Percentiles rank a stretch among this genome's conserved stretches.
These are phyloP conservation scores for Rhizophagus clarus DNA, from an alignment of 192 early-diverging fungal genomes.

Conservation along the genomic window DNA sequence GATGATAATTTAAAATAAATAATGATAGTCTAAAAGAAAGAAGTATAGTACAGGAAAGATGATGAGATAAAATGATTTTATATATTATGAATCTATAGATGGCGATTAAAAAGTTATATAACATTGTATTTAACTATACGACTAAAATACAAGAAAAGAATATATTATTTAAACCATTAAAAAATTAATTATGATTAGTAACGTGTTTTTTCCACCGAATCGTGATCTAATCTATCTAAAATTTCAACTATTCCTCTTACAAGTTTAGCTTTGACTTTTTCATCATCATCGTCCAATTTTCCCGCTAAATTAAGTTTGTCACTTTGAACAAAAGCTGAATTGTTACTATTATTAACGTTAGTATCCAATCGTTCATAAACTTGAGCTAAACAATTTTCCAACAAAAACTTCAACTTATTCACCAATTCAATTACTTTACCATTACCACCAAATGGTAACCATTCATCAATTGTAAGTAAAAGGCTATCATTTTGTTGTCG, in stretches of 20 bases:
- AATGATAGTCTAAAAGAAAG: not conserved
- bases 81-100: too few relatives aligned
- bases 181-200: not conserved
- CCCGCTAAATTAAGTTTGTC: not conserved
- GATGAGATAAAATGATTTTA: too few relatives aligned
- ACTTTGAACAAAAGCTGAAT: conserved; percentile 9
- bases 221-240: conserved; percentile 39
- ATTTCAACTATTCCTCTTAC: conserved; percentile 44
- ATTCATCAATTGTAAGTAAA: conserved; percentile 42
- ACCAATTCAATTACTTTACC: conserved; percentile 35
- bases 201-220: conserved; percentile 21
- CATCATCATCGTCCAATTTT: conserved; percentile 22
- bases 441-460: conserved; percentile 45
- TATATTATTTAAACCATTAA: too few relatives aligned
- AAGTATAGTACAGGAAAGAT: not conserved
- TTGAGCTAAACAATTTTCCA: conserved; percentile 42
- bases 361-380: conserved; percentile 32
- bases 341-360: not conserved
- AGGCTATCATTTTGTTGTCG: conserved; percentile 30
- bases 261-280: conserved; percentile 40
- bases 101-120: too few relatives aligned
- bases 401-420: conserved; percentile 37
- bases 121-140: too few relatives aligned
- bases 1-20: not conserved
- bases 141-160: too few relatives aligned